phyloP scores from a whole-genome alignment of 106 monocot genomes.

The Dendrobium huoshanense region DNA sequence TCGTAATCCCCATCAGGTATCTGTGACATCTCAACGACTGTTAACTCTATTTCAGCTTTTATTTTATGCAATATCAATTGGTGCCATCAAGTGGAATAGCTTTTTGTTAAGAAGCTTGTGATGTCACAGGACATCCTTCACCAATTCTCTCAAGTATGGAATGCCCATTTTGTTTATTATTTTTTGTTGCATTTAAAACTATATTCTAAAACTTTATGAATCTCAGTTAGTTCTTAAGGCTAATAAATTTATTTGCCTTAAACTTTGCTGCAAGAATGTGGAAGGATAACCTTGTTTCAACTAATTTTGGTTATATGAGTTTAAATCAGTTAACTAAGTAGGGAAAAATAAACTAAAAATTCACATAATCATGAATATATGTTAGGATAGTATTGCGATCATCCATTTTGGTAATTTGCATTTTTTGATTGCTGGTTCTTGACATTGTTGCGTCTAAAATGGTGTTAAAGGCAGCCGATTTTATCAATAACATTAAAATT shows the following conservation, averaged over 20 bases:
- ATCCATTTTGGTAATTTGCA: no score
- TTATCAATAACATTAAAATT: no score
- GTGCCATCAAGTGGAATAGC: background rate
- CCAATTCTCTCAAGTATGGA: background rate
- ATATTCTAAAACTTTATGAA: background rate
- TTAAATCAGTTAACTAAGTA: no score
- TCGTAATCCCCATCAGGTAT: conserved; percentile 90
- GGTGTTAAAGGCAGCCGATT: no score
- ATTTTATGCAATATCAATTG: background rate
- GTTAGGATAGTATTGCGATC: no score
- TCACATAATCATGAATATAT: no score
- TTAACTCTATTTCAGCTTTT: background rate
- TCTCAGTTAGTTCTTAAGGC: background rate
- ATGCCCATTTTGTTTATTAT: background rate
- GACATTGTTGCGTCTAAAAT: no score
- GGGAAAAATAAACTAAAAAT: no score
- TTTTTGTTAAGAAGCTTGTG: background rate
- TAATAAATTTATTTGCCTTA: background rate
- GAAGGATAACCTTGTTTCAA: background rate
- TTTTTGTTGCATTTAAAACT: background rate
- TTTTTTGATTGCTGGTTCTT: no score
- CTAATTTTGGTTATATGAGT: background rate
- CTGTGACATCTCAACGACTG: background rate
- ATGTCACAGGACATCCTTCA: background rate
- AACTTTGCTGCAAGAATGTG: background rate